phyloP scores from a whole-genome alignment of 306 rosid species.

The Citrullus amarus region DNA sequence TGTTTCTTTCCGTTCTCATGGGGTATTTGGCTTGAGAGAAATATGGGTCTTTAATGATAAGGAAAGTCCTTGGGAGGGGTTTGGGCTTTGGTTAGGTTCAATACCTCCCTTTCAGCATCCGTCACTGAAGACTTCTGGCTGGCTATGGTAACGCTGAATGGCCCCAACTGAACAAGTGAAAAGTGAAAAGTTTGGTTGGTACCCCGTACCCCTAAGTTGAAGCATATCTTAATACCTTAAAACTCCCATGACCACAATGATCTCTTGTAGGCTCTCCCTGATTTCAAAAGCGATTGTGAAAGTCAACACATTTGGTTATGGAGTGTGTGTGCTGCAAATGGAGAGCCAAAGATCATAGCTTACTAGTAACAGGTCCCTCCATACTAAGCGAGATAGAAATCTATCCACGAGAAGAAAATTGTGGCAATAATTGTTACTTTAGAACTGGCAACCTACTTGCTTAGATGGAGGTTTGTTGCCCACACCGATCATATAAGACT shows the following conservation, averaged over 20 bases:
- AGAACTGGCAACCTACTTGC: neutral
- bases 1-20: no score
- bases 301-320: neutral
- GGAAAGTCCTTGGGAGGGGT: no score
- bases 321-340: neutral
- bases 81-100: no score
- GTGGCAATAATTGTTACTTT: neutral
- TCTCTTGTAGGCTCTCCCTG: neutral
- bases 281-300: neutral
- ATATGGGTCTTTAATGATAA: no score
- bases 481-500: neutral
- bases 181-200: neutral
- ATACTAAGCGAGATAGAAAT: neutral
- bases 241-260: neutral
- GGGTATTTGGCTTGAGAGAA: no score
- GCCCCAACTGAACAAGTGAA: neutral
- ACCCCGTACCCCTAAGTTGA: neutral
- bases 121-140: neutral
- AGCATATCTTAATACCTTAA: neutral
- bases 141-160: neutral
- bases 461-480: neutral
- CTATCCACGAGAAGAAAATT: neutral
- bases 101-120: no score
- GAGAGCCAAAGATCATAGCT: neutral
- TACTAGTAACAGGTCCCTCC: neutral